A percentile compares a stretch with the other conserved stretches of the same genome.
Conservation (phyloP, 306 rosid genomes). For the Cucurbita ficifolia region DNA sequence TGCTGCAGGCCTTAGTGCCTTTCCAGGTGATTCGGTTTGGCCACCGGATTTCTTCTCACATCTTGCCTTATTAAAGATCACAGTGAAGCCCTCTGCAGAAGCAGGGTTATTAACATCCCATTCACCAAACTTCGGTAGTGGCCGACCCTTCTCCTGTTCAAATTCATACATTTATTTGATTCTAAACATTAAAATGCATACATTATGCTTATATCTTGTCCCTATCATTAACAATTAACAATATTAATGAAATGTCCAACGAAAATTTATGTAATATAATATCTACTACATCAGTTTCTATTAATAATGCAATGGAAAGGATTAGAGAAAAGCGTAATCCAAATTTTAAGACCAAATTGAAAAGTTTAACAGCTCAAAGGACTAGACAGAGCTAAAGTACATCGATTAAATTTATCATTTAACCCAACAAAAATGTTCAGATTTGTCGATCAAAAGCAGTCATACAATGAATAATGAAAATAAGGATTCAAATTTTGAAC, state of each 20-base stretch:
- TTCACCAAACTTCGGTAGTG: conserved; percentile 96
- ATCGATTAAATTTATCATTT: neutral
- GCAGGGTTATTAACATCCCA: conserved; percentile 99
- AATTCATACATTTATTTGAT: neutral
- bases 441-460: neutral
- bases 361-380: neutral
- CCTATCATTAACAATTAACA: neutral
- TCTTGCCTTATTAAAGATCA: conserved; percentile 92
- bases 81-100: conserved; percentile 98
- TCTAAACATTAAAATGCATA: neutral
- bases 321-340: neutral
- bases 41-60: conserved; percentile 98
- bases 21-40: conserved; percentile 82
- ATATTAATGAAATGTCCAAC: neutral
- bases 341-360: neutral
- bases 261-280: too few species aligned
- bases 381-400: neutral
- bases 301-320: neutral
- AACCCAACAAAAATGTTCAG: neutral
- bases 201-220: neutral
- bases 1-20: conserved; percentile 40
- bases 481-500: neutral
- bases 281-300: neutral
- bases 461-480: neutral
- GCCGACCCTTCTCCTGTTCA: conserved; percentile 78